These are phyloP conservation scores for Parastagonospora avenae DNA, from an alignment of 2,329 filamentous ascomycete genomes.

Conservation along the genomic window DNA sequence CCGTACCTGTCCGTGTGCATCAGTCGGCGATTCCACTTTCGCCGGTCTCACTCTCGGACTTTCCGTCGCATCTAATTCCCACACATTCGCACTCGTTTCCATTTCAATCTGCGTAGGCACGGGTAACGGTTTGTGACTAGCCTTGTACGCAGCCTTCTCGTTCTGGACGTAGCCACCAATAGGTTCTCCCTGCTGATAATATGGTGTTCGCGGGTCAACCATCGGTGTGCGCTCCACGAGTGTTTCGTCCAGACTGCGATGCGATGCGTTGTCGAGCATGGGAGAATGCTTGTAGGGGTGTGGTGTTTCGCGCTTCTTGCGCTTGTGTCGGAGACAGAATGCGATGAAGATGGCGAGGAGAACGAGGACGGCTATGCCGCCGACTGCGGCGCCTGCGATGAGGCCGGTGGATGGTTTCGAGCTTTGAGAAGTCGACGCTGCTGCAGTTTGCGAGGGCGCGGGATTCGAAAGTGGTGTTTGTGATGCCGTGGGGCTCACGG, in stretches of 20 bases:
- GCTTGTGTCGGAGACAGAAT: slow-evolving; percentile 12
- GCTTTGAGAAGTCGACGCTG: neutral
- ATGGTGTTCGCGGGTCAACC: neutral
- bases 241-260: neutral
- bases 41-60: neutral
- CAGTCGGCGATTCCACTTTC: slow-evolving; percentile 8
- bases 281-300: neutral
- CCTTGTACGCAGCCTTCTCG: slow-evolving; percentile 5
- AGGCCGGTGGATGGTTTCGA: slow-evolving; percentile 2
- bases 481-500: slow-evolving; percentile 1
- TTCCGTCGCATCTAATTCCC: slow-evolving; percentile 15
- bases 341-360: slow-evolving; percentile 15
- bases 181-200: neutral
- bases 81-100: slow-evolving; percentile 14
- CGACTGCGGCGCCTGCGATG: slow-evolving; percentile 16
- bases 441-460: slow-evolving; percentile 2
- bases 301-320: slow-evolving; percentile 1
- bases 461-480: neutral
- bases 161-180: neutral
- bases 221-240: neutral
- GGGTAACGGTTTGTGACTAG: neutral
- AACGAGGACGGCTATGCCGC: slow-evolving; percentile 12
- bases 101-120: slow-evolving; percentile 7
- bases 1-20: neutral
- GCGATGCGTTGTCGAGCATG: neutral